Base-by-base conservation (phyloP, 768 basidiomycete species). In the Termitomyces sp. region DNA sequence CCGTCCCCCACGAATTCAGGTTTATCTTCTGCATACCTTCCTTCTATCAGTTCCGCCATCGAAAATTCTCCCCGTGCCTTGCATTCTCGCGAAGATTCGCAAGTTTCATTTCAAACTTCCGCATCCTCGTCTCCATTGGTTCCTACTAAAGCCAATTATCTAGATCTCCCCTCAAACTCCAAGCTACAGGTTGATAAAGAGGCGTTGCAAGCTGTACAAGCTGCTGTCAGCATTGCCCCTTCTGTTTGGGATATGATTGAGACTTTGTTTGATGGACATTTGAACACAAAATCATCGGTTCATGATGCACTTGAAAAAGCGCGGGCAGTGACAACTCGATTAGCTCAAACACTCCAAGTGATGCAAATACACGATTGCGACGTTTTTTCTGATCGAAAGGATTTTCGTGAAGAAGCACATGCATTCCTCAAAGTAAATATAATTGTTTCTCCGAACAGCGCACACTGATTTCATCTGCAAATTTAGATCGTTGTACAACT, bases 171-270 rank as follows among this genome's bases (percentile, higher is more conserved):
- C 6, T 74, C 75, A 12, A 78, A 68, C 43, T 83, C 87, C 17
- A 81, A 80, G 58, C 82, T 79, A 26, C 74, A 87, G 37, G 84
- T 93, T 43, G 89, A 92, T 65, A 85, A 85, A 53, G 89, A 91
- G 63, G 82, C 90, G 3, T 72, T 95, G 7, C 83, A 87, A 57
- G 86, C 90, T 28, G 85, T 97, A 68, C 85, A 85, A 61, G 73
- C 75, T 8, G 90, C 94, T 14, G 83, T 94, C 9, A 84, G 89
- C 23, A 79, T 87, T 12, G 94, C 92, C 10, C 87, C 89, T 11
- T 75, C 78, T 26, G 87, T 92, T 23, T 98, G 94, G 91, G 77
- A 84, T 56, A 80, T 87, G 75, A 83, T 94, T 66, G 85, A 86
- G 60, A 85, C 87, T 55, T 76, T 88, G 59, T 69, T 91, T 53